Base-by-base conservation (phyloP, 140 eudicot species). In the Bidens hawaiensis region DNA sequence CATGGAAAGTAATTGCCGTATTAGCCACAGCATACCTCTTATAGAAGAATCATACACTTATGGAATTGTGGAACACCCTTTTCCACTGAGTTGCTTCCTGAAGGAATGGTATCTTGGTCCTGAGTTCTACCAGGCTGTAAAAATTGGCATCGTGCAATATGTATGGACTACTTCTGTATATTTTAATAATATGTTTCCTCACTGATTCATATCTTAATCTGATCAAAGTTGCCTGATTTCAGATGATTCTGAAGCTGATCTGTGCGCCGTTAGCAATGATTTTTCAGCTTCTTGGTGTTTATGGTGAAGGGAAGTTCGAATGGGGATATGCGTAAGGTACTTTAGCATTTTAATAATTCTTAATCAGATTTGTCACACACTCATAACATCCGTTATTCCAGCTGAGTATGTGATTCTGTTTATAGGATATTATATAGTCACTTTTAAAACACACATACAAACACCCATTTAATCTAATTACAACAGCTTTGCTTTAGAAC, bases 41-140 rank as follows among this genome's bases (percentile, higher is more conserved):
- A 71, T 91, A 21, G 98, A 91, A 80, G 96, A 91, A 57, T 78
- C 96, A 17, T 91, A 87, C 74, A 82, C 89, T 11, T 87, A 82
- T 70, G 96, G 98, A 26, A 70, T 78, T 11, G 98, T 91, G 17
- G 93, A 91, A 72, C 98, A 87, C 73, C 98, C 98, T 40, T 91
- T 87, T 64, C 98, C 98, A 1, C 75, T 91, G 40, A 91, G 68
- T 69, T 91, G 85, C 77, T 78, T 76, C 73, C 62, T 91, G 17
- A 78, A 69, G 74, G 83, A 80, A 58, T 91, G 98, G 98, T 76
- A 80, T 78, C 98, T 91, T 58, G 98, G 98, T 33, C 59, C 86
- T 1, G 84, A 91, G 27, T 91, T 91, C 73, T 91, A 91, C 66
- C 89, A n/a, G n/a, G n/a, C n/a, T n/a, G n/a, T n/a, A n/a, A n/a